Evolutionary conservation across 1,284 basidiomycete genomes (phyloP).

Genomic region (Pisolithus thermaeus): DNA sequence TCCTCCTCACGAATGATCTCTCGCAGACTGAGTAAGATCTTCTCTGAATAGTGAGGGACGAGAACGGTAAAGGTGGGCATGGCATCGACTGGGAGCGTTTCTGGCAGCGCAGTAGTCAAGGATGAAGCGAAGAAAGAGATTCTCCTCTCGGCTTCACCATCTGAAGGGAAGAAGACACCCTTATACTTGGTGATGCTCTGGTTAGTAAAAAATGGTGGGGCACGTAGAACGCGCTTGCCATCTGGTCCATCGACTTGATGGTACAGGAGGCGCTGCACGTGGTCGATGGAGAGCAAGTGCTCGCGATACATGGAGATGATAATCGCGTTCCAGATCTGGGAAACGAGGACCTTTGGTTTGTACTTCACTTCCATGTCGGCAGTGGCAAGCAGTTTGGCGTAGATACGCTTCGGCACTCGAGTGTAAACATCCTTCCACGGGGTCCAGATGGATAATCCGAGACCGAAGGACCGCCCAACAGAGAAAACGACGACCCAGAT

Average conservation of each 20-base stretch:
- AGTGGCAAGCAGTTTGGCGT: slow-evolving; percentile 90
- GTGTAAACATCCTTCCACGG: slow-evolving; percentile 96
- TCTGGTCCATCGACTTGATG: slow-evolving; percentile 88
- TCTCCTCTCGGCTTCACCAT: slow-evolving; percentile 92
- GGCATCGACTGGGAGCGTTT: slow-evolving; percentile 88
- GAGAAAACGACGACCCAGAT: slow-evolving; percentile 97
- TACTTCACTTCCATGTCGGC: slow-evolving; percentile 96
- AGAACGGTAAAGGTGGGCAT: slow-evolving; percentile 98
- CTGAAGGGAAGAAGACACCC: slow-evolving; percentile 85
- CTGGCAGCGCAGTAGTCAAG: slow-evolving; percentile 87
- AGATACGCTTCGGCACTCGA: slow-evolving; percentile 92
- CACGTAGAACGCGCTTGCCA: slow-evolving; percentile 84
- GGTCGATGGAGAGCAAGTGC: slow-evolving; percentile 90
- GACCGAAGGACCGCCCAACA: slow-evolving; percentile 81
- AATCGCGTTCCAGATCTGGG: slow-evolving; percentile 96
- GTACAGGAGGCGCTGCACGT: slow-evolving; percentile 90
- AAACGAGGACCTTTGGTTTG: slow-evolving; percentile 96
- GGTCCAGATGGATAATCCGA: slow-evolving; percentile 95
- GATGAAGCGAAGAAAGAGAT: slow-evolving; percentile 98
- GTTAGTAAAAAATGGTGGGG: slow-evolving; percentile 93
- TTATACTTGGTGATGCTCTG: slow-evolving; percentile 72
- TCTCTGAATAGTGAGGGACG: slow-evolving; percentile 95
- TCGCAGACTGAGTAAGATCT: slow-evolving; percentile 87
- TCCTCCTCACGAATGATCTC: slow-evolving; percentile 98
- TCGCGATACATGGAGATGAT: slow-evolving; percentile 99